These are phyloP conservation scores for Fusarium anguioides DNA, from an alignment of 2,329 filamentous ascomycete species.

Conservation along the genomic window DNA sequence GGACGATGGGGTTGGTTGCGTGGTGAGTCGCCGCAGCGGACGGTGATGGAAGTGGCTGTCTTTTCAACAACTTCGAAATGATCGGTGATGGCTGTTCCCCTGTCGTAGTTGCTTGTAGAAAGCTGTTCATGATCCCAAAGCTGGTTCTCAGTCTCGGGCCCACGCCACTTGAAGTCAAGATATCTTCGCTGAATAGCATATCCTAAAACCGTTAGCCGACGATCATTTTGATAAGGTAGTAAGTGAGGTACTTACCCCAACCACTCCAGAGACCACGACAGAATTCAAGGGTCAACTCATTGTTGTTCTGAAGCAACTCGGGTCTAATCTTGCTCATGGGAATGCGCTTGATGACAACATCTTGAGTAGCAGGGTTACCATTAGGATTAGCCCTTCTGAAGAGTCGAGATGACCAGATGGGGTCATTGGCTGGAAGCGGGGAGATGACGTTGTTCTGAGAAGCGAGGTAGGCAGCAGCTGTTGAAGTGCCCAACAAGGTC, in stretches of 20 bases:
- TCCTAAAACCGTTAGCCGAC: conserved; percentile 51
- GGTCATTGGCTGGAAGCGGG: conserved; percentile 68
- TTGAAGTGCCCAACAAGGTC: conserved; percentile 61
- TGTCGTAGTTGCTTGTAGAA: conserved; percentile 65
- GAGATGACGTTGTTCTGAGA: conserved; percentile 67
- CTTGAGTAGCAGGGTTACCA: conserved; percentile 71
- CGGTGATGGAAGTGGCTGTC: conserved; percentile 67
- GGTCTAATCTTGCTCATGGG: conserved; percentile 73
- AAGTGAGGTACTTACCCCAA: conserved; percentile 59
- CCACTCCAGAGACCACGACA: conserved; percentile 76
- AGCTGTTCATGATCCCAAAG: conserved; percentile 71
- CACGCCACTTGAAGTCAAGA: conserved; percentile 69
- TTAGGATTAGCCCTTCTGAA: conserved; percentile 71
- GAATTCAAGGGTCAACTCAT: conserved; percentile 70
- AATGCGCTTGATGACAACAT: conserved; percentile 71
- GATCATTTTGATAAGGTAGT: neutral
- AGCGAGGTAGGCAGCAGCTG: conserved; percentile 60
- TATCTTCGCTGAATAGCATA: conserved; percentile 69
- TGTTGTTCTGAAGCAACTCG: conserved; percentile 70
- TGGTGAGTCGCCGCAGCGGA: conserved; percentile 75
- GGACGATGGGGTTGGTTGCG: conserved; percentile 65
- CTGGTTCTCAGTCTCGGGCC: conserved; percentile 68
- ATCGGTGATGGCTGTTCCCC: conserved; percentile 73
- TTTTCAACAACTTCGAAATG: conserved; percentile 79
- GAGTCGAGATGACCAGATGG: conserved; percentile 67